Conservation (phyloP, 805 yeast species). For the Millerozyma miso region DNA sequence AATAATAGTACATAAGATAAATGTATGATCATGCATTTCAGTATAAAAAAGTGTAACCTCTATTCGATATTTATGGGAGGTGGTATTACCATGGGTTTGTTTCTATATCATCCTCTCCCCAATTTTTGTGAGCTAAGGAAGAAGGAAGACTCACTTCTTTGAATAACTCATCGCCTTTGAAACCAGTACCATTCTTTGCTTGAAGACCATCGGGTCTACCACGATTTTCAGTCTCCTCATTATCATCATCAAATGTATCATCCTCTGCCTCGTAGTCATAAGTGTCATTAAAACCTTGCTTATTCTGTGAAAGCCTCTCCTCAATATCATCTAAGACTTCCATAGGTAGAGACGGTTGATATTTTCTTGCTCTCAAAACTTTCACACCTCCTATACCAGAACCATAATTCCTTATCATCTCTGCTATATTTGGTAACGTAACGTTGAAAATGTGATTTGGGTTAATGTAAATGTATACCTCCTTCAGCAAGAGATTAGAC, state of each 20-base stretch:
- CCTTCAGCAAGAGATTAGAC: slow-evolving; percentile 35
- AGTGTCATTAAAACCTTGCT: slow-evolving; percentile 27
- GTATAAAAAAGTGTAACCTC: not conserved
- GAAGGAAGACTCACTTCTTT: slow-evolving; percentile 47
- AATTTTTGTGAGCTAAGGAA: slow-evolving; percentile 46
- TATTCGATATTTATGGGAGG: too few species aligned
- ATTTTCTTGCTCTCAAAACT: slow-evolving; percentile 48
- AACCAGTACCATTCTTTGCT: slow-evolving; percentile 7
- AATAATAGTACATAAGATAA: not conserved
- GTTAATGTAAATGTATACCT: slow-evolving; percentile 46
- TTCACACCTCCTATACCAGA: slow-evolving; percentile 65
- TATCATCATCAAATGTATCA: slow-evolving; percentile 14
- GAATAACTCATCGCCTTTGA: slow-evolving; percentile 47
- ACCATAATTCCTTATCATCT: slow-evolving; percentile 72
- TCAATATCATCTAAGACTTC: slow-evolving; percentile 70
- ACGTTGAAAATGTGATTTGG: slow-evolving; percentile 51
- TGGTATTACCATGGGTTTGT: slow-evolving; percentile 59
- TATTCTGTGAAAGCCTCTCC: slow-evolving; percentile 41
- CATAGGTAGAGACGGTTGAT: slow-evolving; percentile 70
- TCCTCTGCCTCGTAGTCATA: slow-evolving; percentile 23
- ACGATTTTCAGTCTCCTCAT: not conserved
- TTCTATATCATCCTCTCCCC: slow-evolving; percentile 46
- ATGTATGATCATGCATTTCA: not conserved
- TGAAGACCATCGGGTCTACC: not conserved
- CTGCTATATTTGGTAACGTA: slow-evolving; percentile 67